Conservation (phyloP, 345 rosid species). For the Hevea brasiliensis region DNA sequence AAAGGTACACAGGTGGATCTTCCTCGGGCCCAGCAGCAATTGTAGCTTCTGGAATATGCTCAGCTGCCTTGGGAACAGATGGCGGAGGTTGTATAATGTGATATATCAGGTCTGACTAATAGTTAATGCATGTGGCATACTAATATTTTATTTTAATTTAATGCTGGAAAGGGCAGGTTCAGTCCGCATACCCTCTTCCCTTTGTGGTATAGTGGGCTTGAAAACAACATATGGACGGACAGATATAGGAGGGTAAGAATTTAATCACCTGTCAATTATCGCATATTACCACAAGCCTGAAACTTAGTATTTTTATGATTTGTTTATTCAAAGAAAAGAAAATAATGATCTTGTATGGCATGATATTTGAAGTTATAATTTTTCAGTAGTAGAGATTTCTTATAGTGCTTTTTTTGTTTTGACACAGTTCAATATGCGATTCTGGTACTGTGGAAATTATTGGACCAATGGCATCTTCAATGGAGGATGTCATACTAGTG, state of each 20-base stretch:
- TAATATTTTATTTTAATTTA: slow-evolving; percentile 19
- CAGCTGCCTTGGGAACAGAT: slow-evolving; percentile 93
- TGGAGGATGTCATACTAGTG: slow-evolving; percentile 80
- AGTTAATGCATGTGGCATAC: slow-evolving; percentile 7
- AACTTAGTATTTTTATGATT: neutral
- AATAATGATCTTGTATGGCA: neutral
- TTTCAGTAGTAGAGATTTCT: slow-evolving; percentile 3
- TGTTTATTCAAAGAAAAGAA: neutral
- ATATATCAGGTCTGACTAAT: slow-evolving; percentile 10
- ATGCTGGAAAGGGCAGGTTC: slow-evolving; percentile 59
- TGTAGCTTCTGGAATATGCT: slow-evolving; percentile 85
- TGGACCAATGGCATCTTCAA: slow-evolving; percentile 80
- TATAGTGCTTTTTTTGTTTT: neutral
- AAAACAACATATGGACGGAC: slow-evolving; percentile 85
- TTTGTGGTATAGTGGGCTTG: slow-evolving; percentile 84
- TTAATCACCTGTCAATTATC: neutral
- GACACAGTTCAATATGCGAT: slow-evolving; percentile 62
- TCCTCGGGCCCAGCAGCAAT: slow-evolving; percentile 94
- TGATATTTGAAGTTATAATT: neutral
- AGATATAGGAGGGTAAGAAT: slow-evolving; percentile 65
- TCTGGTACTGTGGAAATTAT: slow-evolving; percentile 79
- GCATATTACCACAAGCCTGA: neutral
- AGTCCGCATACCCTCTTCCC: slow-evolving; percentile 74
- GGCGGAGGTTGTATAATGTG: slow-evolving; percentile 74
- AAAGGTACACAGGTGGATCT: slow-evolving; percentile 93